Base-by-base conservation (phyloP, 768 basidiomycete genomes). In the Amanita jacksonii region DNA sequence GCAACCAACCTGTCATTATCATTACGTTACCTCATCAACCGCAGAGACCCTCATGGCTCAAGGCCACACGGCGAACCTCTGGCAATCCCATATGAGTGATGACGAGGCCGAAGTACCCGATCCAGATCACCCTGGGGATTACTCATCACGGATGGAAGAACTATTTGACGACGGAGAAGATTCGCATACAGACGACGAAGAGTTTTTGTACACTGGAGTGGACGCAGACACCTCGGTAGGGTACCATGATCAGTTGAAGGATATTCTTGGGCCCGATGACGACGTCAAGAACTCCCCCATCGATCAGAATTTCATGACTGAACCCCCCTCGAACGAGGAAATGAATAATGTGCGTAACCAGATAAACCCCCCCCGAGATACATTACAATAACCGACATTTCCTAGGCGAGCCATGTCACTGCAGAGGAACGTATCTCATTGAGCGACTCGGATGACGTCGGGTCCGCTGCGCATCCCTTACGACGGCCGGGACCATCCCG, bases 161-260 rank as follows among this genome's bases (percentile, higher is more conserved):
- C 64, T 84, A 13, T 69, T 84, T 52, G 69, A 66, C 44, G 65
- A 65, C 25, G 71, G 60, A 22, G 64, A 67, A 13, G 66, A 51
- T 15, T 50, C 49, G 8, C 58, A 58, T 13, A 66, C 68, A 3
- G 69, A 73, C 3, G 69, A 61, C 9, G 69, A 68, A 0, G 77
- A 73, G 8, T 91, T 91, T 52, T 48, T 88, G 22, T 92, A 90
- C 55, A 68, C 70, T 22, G 88, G 86, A 22, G 64, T 77, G 16
- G 86, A 91, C 52, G 73, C 78, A 4, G 60, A 58, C 27, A 62
- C 65, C 37, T 53, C 63, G 12, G 64, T 67, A 28, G 74, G 70
- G 41, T 92, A 92, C 57, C 66, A 64, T 8, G 76, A 81, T 47
- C 81, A 77, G 52, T 62, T 92, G 40, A 70, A 77, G 35, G 84